phyloP scores from a whole-genome alignment of 164 flowering plant species.

The Piper longum region DNA sequence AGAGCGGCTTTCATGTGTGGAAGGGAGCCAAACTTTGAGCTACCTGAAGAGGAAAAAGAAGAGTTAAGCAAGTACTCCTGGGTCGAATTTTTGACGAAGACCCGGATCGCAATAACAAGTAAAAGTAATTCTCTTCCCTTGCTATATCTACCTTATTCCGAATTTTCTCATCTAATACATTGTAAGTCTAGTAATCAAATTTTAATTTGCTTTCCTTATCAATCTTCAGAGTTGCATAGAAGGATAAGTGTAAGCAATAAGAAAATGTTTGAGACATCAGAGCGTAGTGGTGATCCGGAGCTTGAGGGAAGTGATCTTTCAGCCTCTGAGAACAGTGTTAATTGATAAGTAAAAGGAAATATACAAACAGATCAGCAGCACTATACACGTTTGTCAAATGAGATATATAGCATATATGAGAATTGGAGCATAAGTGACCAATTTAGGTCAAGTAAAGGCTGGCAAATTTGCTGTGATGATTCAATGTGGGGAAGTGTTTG shows the following conservation, averaged over 20 bases:
- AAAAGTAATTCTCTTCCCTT: constrained; percentile 39
- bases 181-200: too few species aligned
- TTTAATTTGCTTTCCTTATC: neutral
- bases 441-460: constrained; percentile 16
- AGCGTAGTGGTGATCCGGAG: constrained; percentile 20
- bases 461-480: neutral
- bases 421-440: constrained; percentile 9
- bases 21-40: constrained; percentile 88
- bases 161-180: too few species aligned
- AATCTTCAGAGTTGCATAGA: constrained; percentile 39
- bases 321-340: constrained; percentile 29
- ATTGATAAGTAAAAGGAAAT: neutral
- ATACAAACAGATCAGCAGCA: neutral
- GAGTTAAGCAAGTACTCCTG: constrained; percentile 59
- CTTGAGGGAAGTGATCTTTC: constrained; percentile 21
- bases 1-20: constrained; percentile 99
- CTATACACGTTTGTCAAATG: neutral
- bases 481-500: too few species aligned
- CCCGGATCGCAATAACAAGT: constrained; percentile 58
- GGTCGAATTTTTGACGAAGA: constrained; percentile 75
- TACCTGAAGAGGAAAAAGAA: constrained; percentile 67
- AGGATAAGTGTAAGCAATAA: constrained; percentile 22
- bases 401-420: too few species aligned
- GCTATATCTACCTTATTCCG: neutral
- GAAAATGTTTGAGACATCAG: constrained; percentile 20